Evolutionary conservation across 306 rosid species (phyloP).

Genomic region (Castanopsis chinensis): DNA sequence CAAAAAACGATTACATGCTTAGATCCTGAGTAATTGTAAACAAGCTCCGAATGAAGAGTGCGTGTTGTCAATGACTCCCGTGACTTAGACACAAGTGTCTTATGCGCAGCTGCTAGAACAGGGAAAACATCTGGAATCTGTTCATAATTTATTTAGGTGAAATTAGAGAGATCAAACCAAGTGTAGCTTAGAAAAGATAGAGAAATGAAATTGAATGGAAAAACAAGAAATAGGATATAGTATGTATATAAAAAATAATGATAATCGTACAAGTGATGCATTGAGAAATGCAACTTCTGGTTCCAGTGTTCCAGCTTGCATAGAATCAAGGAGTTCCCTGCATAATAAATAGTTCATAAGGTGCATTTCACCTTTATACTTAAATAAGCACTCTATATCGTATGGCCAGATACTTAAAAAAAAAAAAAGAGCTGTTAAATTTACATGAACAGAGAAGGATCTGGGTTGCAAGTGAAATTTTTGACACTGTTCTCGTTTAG

Average conservation of each 20-base stretch:
- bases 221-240: background rate
- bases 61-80: slow-evolving; percentile 77
- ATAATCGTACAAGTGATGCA: slow-evolving; percentile 61
- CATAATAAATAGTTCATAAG: slow-evolving; percentile 26
- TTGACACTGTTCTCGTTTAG: background rate
- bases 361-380: background rate
- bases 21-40: slow-evolving; percentile 86
- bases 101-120: slow-evolving; percentile 76
- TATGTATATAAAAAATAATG: slow-evolving; percentile 1
- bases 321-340: slow-evolving; percentile 79
- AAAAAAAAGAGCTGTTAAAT: background rate
- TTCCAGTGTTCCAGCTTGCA: slow-evolving; percentile 82
- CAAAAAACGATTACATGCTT: slow-evolving; percentile 62
- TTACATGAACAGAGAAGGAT: background rate
- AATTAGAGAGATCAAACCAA: slow-evolving; percentile 28
- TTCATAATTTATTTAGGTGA: slow-evolving; percentile 24
- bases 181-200: background rate
- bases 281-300: slow-evolving; percentile 87
- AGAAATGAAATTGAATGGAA: background rate
- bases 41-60: slow-evolving; percentile 94
- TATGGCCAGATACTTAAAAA: background rate
- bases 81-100: slow-evolving; percentile 68
- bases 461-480: background rate
- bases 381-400: background rate
- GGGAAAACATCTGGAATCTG: slow-evolving; percentile 90